Percentiles rank a stretch among this genome's conserved stretches.
These are phyloP conservation scores for Neoboletus subvelutipes DNA, from an alignment of 768 basidiomycete genomes.

Conservation along the genomic window DNA sequence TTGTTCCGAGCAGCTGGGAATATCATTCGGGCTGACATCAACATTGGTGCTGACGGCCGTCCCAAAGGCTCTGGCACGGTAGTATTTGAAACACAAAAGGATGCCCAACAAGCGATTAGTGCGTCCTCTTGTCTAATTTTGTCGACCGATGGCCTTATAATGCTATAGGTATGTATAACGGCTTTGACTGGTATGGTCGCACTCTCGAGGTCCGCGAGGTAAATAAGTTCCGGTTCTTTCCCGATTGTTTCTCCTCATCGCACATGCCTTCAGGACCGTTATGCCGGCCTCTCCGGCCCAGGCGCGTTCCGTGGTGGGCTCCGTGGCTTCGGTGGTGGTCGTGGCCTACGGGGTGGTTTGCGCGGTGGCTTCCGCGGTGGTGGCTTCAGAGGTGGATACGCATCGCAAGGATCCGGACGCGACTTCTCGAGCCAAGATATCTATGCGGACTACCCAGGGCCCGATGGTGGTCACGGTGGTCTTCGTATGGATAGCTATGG, in stretches of 20 bases:
- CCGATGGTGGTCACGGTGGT: constrained; percentile 49
- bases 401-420: constrained; percentile 47
- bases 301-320: constrained; percentile 57
- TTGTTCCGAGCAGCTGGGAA: constrained; percentile 94
- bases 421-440: constrained; percentile 87
- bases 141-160: neutral
- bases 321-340: constrained; percentile 51
- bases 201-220: constrained; percentile 96
- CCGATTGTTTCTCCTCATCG: neutral
- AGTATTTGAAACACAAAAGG: constrained; percentile 87
- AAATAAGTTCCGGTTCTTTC: constrained; percentile 17
- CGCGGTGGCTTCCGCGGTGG: constrained; percentile 52
- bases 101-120: constrained; percentile 92
- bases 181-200: constrained; percentile 96
- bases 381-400: constrained; percentile 58
- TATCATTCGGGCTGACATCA: constrained; percentile 94
- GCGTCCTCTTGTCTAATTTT: constrained; percentile 30
- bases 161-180: constrained; percentile 85
- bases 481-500: constrained; percentile 38
- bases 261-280: constrained; percentile 66
- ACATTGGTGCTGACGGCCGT: constrained; percentile 87
- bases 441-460: constrained; percentile 91
- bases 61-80: constrained; percentile 99
- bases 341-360: constrained; percentile 21
- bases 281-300: constrained; percentile 77